Conservation (phyloP, 345 rosid genomes). For the Hibiscus syriacus region DNA sequence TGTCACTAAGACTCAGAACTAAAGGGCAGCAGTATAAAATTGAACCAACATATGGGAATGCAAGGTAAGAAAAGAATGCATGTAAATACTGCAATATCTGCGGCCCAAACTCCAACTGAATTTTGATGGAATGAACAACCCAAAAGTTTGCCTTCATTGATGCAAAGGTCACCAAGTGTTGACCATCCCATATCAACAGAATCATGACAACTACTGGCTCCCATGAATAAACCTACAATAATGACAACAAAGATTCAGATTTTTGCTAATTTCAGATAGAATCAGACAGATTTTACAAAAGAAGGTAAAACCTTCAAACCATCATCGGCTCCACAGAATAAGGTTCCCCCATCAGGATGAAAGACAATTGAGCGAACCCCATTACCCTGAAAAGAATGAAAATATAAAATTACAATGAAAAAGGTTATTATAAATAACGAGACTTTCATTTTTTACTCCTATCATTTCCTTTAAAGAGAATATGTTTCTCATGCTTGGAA, state of each 20-base stretch:
- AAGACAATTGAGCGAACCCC: constrained; percentile 64
- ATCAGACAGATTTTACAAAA: neutral
- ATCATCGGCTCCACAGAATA: constrained; percentile 85
- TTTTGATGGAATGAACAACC: constrained; percentile 78
- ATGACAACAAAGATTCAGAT: constrained; percentile 12
- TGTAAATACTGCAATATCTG: constrained; percentile 59
- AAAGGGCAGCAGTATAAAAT: constrained; percentile 3
- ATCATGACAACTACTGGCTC: constrained; percentile 92
- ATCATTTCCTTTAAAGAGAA: neutral
- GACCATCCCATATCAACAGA: constrained; percentile 92
- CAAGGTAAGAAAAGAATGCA: neutral
- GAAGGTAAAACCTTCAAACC: constrained; percentile 63
- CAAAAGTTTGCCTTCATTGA: constrained; percentile 75
- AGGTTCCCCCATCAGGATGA: constrained; percentile 89
- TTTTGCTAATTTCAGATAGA: constrained; percentile 5
- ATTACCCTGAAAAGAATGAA: constrained; percentile 46
- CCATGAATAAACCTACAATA: constrained; percentile 88
- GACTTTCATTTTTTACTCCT: neutral
- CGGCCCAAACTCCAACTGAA: constrained; percentile 89
- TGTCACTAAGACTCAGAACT: constrained; percentile 8
- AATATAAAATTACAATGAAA: neutral
- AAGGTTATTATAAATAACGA: neutral
- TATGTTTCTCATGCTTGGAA: neutral
- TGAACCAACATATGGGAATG: constrained; percentile 7
- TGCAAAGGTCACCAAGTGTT: constrained; percentile 78